Conservation (phyloP, 2,329 filamentous ascomycete genomes). For the Hirsutella rhossiliensis region DNA sequence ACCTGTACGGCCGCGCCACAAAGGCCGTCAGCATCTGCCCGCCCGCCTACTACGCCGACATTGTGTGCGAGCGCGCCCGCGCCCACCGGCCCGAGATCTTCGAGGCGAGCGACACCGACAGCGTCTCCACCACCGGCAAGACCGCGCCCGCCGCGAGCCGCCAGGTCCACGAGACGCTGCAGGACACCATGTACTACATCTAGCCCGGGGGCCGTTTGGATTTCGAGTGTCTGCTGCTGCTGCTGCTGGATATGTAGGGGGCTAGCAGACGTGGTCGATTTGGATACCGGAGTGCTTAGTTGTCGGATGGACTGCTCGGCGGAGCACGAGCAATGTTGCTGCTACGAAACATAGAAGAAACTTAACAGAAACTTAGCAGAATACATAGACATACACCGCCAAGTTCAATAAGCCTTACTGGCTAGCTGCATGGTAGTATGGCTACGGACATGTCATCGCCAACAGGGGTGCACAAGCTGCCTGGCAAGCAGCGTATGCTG, state of each 20-base stretch:
- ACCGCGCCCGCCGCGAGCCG: neutral
- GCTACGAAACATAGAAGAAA: too few relatives aligned
- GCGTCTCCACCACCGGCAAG: conserved; percentile 8
- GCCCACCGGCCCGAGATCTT: conserved; percentile 57
- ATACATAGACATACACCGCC: too few relatives aligned
- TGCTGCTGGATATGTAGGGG: too few relatives aligned
- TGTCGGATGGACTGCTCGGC: too few relatives aligned
- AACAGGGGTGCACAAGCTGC: neutral
- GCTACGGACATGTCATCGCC: neutral
- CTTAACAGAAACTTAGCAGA: too few relatives aligned
- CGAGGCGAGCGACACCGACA: conserved; percentile 27
- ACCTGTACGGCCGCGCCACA: conserved; percentile 75
- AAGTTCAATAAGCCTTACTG: too few relatives aligned
- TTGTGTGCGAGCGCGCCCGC: conserved; percentile 67
- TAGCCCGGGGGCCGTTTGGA: too few relatives aligned
- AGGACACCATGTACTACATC: conserved; percentile 45
- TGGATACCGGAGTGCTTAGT: too few relatives aligned
- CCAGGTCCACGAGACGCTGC: conserved; percentile 29
- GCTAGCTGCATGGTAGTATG: too few relatives aligned
- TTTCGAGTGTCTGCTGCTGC: too few relatives aligned
- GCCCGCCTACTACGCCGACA: conserved; percentile 81
- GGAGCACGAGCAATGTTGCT: too few relatives aligned
- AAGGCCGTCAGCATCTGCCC: conserved; percentile 80
- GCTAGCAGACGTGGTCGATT: too few relatives aligned
- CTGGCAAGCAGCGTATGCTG: neutral